These are phyloP conservation scores for Colletotrichum sp. DNA, from an alignment of 2,329 filamentous ascomycete species.

Conservation along the genomic window DNA sequence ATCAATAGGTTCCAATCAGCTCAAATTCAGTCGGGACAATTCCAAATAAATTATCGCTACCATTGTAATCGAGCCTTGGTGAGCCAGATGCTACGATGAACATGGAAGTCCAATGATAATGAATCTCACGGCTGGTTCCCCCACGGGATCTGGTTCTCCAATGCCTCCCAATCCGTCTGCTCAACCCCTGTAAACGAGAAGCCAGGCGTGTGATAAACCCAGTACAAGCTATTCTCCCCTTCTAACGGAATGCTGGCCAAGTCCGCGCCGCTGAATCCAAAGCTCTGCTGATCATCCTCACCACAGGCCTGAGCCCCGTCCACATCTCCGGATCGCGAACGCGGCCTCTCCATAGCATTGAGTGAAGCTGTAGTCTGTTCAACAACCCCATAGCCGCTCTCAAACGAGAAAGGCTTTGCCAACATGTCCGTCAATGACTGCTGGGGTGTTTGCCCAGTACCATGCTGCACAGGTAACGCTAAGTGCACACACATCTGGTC, in stretches of 20 bases:
- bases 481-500: constrained; percentile 18
- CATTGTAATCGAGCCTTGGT: too few relatives aligned
- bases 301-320: too few relatives aligned
- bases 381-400: background rate
- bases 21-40: too few relatives aligned
- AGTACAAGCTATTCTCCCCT: constrained; percentile 3
- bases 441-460: background rate
- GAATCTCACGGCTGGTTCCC: background rate
- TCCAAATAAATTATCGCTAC: too few relatives aligned
- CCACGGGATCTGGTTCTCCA: constrained; percentile 1
- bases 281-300: background rate
- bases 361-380: background rate
- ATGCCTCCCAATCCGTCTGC: constrained; percentile 5
- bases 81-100: too few relatives aligned
- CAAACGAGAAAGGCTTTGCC: background rate
- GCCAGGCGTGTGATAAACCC: background rate
- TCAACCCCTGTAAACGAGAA: constrained; percentile 8
- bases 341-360: background rate
- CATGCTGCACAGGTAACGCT: background rate
- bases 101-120: rapidly evolving
- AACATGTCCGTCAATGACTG: background rate
- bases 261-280: background rate
- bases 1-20: too few relatives aligned
- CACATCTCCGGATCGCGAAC: background rate
- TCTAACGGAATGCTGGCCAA: background rate